phyloP scores from a whole-genome alignment of 2,329 filamentous ascomycete genomes.

The Chaetomiaceae sp. region DNA sequence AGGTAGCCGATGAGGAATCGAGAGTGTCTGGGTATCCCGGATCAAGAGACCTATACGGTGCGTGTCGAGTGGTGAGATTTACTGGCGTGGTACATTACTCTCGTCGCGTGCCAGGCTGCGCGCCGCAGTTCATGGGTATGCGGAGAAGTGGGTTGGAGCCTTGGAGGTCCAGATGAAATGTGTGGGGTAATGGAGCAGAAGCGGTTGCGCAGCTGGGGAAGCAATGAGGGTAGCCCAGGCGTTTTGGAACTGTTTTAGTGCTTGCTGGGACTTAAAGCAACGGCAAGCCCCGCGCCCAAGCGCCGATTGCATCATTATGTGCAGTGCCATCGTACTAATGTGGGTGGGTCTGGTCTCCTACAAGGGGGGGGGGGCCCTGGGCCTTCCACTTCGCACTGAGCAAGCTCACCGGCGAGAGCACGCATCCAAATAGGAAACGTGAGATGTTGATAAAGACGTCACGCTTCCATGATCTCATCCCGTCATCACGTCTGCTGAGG shows the following conservation, averaged over 20 bases:
- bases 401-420: too few relatives aligned
- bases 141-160: too few relatives aligned
- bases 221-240: slow-evolving; percentile 15
- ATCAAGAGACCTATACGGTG: too few relatives aligned
- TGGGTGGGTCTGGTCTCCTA: too few relatives aligned
- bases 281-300: slow-evolving; percentile 9
- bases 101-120: not conserved
- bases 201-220: slow-evolving; percentile 21
- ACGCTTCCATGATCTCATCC: too few relatives aligned
- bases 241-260: slow-evolving; percentile 36
- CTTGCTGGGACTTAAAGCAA: slow-evolving; percentile 31
- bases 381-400: too few relatives aligned
- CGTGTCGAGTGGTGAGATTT: not conserved
- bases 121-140: not conserved
- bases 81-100: too few relatives aligned
- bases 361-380: too few relatives aligned
- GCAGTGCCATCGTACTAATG: too few relatives aligned
- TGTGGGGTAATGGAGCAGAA: not conserved
- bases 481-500: too few relatives aligned
- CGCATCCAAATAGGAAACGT: too few relatives aligned
- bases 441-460: too few relatives aligned
- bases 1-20: not conserved
- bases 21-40: not conserved
- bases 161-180: not conserved
- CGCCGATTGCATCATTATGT: slow-evolving; percentile 8